Percentiles rank a stretch among this genome's conserved stretches.
These are phyloP conservation scores for Thraustotheca clavata DNA, from an alignment of 352 stramenopile species.

Conservation along the genomic window DNA sequence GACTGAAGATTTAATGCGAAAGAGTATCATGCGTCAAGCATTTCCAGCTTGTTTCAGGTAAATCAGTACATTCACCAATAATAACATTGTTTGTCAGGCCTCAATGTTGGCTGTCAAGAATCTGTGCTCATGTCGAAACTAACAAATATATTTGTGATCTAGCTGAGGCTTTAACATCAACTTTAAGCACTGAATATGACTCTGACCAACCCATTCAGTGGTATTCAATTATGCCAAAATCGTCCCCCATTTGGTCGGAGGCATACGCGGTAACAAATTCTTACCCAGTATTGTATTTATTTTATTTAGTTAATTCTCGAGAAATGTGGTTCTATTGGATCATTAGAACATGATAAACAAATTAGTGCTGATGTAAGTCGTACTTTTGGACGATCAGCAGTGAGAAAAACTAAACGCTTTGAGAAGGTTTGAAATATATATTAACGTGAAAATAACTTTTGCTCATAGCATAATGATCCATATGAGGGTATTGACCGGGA, in stretches of 20 bases:
- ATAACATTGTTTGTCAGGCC: background rate
- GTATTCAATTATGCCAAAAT: conserved; percentile 19
- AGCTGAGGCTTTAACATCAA: conserved; percentile 37
- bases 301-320: conserved; percentile 29
- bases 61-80: background rate
- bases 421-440: background rate
- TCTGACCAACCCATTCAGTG: conserved; percentile 18
- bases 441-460: background rate
- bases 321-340: conserved; percentile 28
- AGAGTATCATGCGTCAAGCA: background rate
- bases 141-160: conserved; percentile 34
- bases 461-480: background rate
- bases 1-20: background rate
- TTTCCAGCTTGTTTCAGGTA: conserved; percentile 1
- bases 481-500: conserved; percentile 24
- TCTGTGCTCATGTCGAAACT: conserved; percentile 22
- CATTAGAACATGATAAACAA: conserved; percentile 50
- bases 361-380: conserved; percentile 57
- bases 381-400: conserved; percentile 53
- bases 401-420: conserved; percentile 28
- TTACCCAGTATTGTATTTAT: background rate
- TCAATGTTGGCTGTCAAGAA: conserved; percentile 12
- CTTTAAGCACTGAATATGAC: conserved; percentile 25
- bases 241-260: conserved; percentile 24
- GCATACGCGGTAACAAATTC: conserved; percentile 29